Evolutionary conservation across 371 early-diverging fungal genomes (phyloP).

Genomic region (Mortierella sp.): DNA sequence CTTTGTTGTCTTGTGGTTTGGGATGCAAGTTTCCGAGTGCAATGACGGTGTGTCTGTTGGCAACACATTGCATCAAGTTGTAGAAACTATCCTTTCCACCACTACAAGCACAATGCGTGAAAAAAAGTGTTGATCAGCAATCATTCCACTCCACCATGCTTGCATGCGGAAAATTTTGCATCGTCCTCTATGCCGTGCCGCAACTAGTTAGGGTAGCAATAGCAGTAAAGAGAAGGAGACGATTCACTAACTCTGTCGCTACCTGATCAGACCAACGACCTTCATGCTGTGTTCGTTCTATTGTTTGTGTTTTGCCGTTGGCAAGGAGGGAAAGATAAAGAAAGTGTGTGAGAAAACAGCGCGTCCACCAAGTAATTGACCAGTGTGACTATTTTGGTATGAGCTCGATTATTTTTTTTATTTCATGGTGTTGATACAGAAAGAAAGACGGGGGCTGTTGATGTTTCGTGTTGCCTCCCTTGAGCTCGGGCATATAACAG

Average conservation of each 20-base stretch:
- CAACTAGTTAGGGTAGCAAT: not conserved
- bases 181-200: not conserved
- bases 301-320: not conserved
- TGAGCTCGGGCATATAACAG: not conserved
- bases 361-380: not conserved
- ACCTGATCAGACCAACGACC: conserved; percentile 70
- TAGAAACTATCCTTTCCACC: conserved; percentile 99
- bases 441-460: not conserved
- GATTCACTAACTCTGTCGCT: not conserved
- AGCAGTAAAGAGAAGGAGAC: not conserved
- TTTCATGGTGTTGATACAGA: not conserved
- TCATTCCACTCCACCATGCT: not conserved
- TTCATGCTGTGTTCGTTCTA: conserved; percentile 64
- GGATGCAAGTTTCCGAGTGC: conserved; percentile 97
- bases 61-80: conserved; percentile 96
- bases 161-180: not conserved
- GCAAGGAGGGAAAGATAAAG: not conserved
- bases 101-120: conserved; percentile 61
- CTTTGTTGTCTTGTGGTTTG: conserved; percentile 69
- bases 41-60: conserved; percentile 95
- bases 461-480: not conserved
- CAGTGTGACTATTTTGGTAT: not conserved
- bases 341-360: not conserved
- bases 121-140: not conserved
- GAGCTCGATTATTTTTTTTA: conserved; percentile 11